Base-by-base conservation (phyloP, 331 rosid genomes). In the Dryas integrifolia region DNA sequence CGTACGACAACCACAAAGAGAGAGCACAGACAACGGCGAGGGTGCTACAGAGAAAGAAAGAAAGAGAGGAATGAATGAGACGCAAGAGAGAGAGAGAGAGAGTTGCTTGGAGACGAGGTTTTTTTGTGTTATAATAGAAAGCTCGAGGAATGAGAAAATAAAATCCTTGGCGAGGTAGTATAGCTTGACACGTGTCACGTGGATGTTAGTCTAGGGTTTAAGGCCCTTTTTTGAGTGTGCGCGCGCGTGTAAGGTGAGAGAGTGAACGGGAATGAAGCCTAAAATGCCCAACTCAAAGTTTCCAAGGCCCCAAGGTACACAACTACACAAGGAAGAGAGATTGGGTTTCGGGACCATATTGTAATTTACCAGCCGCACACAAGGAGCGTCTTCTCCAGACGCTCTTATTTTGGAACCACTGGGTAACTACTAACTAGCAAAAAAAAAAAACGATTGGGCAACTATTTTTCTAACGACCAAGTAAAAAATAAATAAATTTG, bases 131-230 rank as follows among this genome's bases (percentile, higher is more conserved):
- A 47, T 73, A 75, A 64, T 30, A 35, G 18, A 49, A 56, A 45
- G 53, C 5, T 30, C 35, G 24, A 30, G 3, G 35, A 30, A 30
- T 30, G 59, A 4, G 18, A 18, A n/a, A 63, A 26, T 13, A 35
- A 51, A 82, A 77, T 63, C 73, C 65, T 16, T 21, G 38, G 45
- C 58, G 53, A 77, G 77, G 80, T 61, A 4, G 70, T 16, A 35
- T 53, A 26, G 16, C 0, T 3, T 61, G 83, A 88, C 92, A 88
- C 90, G 90, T 83, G 92, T 72, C 76, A 6, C 3, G 0, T 53
- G 18, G 51, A n/a, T 50, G 62, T 68, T 12, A 26, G 50, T 26
- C 83, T 82, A 87, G 91, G 91, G 91, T 87, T 82, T 77, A 75
- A 64, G 11, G 58, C 1, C 47, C 24, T 49, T 35, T 7, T 40